Base-by-base conservation (phyloP, 306 rosid genomes). In the Vigna reflexopilosa region DNA sequence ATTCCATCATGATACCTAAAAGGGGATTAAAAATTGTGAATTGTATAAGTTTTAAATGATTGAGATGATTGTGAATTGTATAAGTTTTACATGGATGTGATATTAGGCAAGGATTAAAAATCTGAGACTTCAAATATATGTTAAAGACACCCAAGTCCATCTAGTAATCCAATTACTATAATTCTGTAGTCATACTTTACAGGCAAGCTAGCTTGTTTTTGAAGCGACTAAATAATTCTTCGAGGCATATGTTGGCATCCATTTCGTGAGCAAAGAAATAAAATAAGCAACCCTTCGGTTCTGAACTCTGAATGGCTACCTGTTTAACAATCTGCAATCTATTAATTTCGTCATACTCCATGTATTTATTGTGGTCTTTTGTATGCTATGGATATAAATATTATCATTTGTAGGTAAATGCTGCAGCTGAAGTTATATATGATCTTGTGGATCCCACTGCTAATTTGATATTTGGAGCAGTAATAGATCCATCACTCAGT, bases 361-460 rank as follows among this genome's bases (percentile, higher is more conserved):
- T 54, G 57, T 14, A n/a, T 79, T 52, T 78, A 47, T 42, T 72
- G 64, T 51, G 45, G 34, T 49, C 77, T 81, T 82, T 57, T 24
- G n/a, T 70, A 63, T 78, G 80, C 49, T 55, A 48, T 63, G 75
- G 76, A 24, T 65, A 74, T 45, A 64, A 57, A 74, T 72, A 70
- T 50, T 30, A 79, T 67, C 44, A 50, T 77, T 74, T 84, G 52
- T 84, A 95, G 99, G 99, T 95, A 76, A 95, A 95, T 88, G 97
- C 99, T 78, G 99, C 99, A 55, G 99, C 99, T 51, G 99, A 95
- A 88, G 97, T 95, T 80, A 95, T 95, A 88, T 95, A 95, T 84
- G 99, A 95, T 77, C 99, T 95, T 67, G 99, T 95, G 75, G 99
- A 95, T 61, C 99, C 99, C 22, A 91, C 98, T 73, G 99, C 98